phyloP scores from a whole-genome alignment of 2,329 filamentous ascomycete genomes.

The Neoarthrinium moseri region DNA sequence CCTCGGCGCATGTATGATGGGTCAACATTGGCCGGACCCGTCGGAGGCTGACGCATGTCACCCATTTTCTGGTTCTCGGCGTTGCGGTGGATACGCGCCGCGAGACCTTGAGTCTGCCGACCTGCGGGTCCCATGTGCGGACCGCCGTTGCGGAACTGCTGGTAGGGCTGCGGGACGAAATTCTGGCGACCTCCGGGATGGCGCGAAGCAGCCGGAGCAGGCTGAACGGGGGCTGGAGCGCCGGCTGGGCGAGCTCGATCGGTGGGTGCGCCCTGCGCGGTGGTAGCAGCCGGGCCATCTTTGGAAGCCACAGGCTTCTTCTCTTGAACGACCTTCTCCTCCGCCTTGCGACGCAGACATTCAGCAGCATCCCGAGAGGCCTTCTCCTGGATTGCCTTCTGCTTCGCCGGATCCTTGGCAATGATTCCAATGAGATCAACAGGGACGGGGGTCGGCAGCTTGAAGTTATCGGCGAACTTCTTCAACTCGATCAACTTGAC shows the following conservation, averaged over 20 bases:
- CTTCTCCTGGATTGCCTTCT: slow-evolving; percentile 88
- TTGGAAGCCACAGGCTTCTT: slow-evolving; percentile 51
- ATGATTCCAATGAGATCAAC: slow-evolving; percentile 91
- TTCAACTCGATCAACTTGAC: slow-evolving; percentile 92
- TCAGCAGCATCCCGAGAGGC: slow-evolving; percentile 74
- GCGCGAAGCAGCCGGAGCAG: slow-evolving; percentile 27
- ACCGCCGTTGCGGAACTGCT: slow-evolving; percentile 44
- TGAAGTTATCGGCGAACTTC: slow-evolving; percentile 93
- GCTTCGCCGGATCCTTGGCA: slow-evolving; percentile 93
- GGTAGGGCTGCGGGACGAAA: slow-evolving; percentile 45
- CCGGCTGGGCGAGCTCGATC: slow-evolving; percentile 31
- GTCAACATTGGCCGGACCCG: slow-evolving; percentile 66
- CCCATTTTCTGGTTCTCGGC: slow-evolving; percentile 52
- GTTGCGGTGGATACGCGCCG: slow-evolving; percentile 50
- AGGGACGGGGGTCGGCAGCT: slow-evolving; percentile 88
- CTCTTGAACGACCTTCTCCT: slow-evolving; percentile 43
- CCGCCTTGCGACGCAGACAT: slow-evolving; percentile 45
- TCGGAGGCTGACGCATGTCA: slow-evolving; percentile 71
- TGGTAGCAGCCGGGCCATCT: slow-evolving; percentile 38
- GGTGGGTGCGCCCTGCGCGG: slow-evolving; percentile 18
- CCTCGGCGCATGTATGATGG: slow-evolving; percentile 52
- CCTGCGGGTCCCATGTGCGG: slow-evolving; percentile 40
- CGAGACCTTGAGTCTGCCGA: slow-evolving; percentile 44
- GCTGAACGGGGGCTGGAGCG: slow-evolving; percentile 16
- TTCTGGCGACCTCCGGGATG: slow-evolving; percentile 48